Evolutionary conservation across 768 basidiomycete genomes (phyloP).

Genomic region (Podaxis sp.): DNA sequence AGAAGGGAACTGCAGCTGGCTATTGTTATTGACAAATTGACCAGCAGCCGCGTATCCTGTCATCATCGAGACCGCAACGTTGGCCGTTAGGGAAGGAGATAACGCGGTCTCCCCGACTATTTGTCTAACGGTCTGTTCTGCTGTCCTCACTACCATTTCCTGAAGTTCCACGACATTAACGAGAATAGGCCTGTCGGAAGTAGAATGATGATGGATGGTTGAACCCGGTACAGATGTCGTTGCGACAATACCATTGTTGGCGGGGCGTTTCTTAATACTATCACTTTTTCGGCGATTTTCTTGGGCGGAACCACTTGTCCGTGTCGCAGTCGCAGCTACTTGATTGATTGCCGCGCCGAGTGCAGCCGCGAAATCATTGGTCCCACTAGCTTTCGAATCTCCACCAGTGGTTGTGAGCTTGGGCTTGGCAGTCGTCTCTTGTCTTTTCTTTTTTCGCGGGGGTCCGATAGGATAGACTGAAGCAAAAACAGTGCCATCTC

Average conservation of each 20-base stretch:
- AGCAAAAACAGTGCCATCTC: neutral
- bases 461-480: conserved; percentile 5
- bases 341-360: conserved; percentile 11
- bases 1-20: neutral
- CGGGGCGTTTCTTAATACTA: neutral
- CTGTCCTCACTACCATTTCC: neutral
- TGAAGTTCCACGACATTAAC: conserved; percentile 2
- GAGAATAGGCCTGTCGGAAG: neutral
- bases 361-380: neutral
- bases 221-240: neutral
- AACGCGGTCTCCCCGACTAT: neutral
- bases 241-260: neutral
- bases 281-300: neutral
- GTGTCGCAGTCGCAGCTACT: conserved; percentile 1
- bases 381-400: neutral
- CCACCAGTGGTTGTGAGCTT: neutral
- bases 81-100: neutral
- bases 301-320: neutral
- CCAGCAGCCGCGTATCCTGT: conserved; percentile 4
- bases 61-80: conserved; percentile 6
- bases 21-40: conserved; percentile 1
- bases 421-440: neutral
- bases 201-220: neutral
- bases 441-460: conserved; percentile 3
- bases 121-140: neutral